Percentiles rank a stretch among this genome's conserved stretches.
Conservation (phyloP, 2,329 filamentous ascomycete species). For the Cadophora luteo-olivacea region DNA sequence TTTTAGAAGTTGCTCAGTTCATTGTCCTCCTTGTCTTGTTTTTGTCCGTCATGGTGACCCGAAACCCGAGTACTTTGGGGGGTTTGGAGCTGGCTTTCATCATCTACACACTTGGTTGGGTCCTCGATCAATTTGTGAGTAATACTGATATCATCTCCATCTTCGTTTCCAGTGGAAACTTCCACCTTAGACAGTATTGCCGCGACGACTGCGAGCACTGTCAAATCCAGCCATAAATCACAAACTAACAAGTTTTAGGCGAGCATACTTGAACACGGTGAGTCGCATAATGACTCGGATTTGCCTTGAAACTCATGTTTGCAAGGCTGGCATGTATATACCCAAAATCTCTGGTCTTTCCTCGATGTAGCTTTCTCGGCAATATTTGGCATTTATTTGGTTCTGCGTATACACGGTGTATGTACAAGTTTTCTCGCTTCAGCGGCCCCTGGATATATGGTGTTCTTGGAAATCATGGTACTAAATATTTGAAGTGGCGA, state of each 20-base stretch:
- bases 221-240: not conserved
- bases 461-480: not conserved
- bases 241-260: constrained; percentile 18
- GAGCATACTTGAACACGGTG: constrained; percentile 54
- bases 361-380: constrained; percentile 79
- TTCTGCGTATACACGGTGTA: constrained; percentile 68
- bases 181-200: not conserved
- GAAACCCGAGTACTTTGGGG: constrained; percentile 63
- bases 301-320: constrained; percentile 1
- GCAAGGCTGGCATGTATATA: constrained; percentile 74
- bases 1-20: constrained; percentile 79
- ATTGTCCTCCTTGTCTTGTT: constrained; percentile 72
- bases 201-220: not conserved
- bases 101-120: constrained; percentile 78
- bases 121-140: constrained; percentile 39
- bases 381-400: constrained; percentile 73
- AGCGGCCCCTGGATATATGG: not conserved
- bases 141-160: not conserved
- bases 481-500: constrained; percentile 47
- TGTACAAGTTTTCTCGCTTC: not conserved
- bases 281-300: not conserved
- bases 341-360: constrained; percentile 89
- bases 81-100: constrained; percentile 70
- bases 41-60: constrained; percentile 72
- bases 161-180: not conserved